These are phyloP conservation scores for Chaetomium sp. DNA, from an alignment of 2,329 filamentous ascomycete genomes.

Conservation along the genomic window DNA sequence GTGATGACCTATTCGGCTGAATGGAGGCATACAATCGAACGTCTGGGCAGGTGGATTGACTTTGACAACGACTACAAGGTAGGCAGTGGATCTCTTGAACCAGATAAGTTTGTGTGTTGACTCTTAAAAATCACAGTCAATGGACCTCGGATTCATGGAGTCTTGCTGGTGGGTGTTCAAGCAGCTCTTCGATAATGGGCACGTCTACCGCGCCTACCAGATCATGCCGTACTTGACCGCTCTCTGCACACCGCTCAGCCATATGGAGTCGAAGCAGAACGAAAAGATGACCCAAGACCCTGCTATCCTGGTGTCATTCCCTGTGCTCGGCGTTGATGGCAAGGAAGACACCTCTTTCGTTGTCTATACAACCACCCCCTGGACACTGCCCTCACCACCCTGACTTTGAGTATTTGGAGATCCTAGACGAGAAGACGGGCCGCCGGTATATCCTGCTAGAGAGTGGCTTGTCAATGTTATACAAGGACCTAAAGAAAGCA, in stretches of 20 bases:
- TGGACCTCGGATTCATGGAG: slow-evolving; percentile 96
- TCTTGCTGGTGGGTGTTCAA: slow-evolving; percentile 98
- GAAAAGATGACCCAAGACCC: slow-evolving; percentile 84
- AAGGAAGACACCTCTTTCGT: slow-evolving; percentile 75
- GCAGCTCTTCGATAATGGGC: slow-evolving; percentile 83
- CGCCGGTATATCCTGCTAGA: slow-evolving; percentile 87
- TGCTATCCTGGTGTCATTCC: slow-evolving; percentile 85
- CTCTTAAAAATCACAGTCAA: slow-evolving; percentile 64
- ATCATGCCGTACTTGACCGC: slow-evolving; percentile 96
- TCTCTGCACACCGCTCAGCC: slow-evolving; percentile 84
- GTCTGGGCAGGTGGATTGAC: slow-evolving; percentile 92
- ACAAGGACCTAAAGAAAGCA: slow-evolving; percentile 94
- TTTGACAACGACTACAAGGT: slow-evolving; percentile 97
- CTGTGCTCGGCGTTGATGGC: slow-evolving; percentile 49
- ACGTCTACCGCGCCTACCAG: slow-evolving; percentile 85
- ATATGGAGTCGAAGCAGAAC: slow-evolving; percentile 93
- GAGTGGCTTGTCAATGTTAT: slow-evolving; percentile 78
- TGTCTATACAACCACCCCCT: slow-evolving; percentile 86
- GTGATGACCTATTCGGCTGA: slow-evolving; percentile 88
- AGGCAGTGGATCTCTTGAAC: neutral
- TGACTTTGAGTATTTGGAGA: slow-evolving; percentile 80
- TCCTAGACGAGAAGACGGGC: slow-evolving; percentile 77
- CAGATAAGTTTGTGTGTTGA: too few relatives aligned
- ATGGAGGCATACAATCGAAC: slow-evolving; percentile 85
- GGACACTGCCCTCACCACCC: slow-evolving; percentile 78